Conservation (phyloP, 257 asterid genomes). For the Phtheirospermum japonicum region DNA sequence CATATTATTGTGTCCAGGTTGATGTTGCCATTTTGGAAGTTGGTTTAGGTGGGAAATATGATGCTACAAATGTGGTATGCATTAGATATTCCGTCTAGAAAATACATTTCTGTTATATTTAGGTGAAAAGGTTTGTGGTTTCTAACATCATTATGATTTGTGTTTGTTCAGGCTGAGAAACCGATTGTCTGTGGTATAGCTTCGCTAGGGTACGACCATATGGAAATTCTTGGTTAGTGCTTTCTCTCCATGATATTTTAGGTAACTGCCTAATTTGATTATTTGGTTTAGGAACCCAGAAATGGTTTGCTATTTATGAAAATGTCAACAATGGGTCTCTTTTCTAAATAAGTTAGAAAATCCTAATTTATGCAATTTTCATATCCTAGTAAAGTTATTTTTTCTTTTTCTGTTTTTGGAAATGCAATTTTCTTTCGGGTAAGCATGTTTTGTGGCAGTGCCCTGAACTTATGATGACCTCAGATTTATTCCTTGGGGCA, state of each 20-base stretch:
- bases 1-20: constrained; percentile 51
- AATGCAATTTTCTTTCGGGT: constrained; percentile 2
- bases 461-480: constrained; percentile 9
- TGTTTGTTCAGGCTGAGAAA: constrained; percentile 61
- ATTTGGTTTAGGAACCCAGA: constrained; percentile 11
- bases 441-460: constrained; percentile 16
- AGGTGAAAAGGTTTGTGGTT: constrained; percentile 5
- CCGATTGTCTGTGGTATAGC: constrained; percentile 85
- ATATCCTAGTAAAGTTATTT: constrained; percentile 9
- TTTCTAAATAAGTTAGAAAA: constrained; percentile 18
- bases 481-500: constrained; percentile 5
- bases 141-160: constrained; percentile 28
- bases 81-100: constrained; percentile 14
- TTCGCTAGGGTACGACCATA: constrained; percentile 94
- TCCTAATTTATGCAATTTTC: not conserved
- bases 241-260: constrained; percentile 38
- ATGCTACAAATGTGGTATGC: constrained; percentile 97
- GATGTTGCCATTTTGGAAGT: constrained; percentile 96
- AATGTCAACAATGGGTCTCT: constrained; percentile 17
- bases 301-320: constrained; percentile 13
- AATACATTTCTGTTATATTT: constrained; percentile 5
- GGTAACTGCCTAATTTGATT: constrained; percentile 30
- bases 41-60: constrained; percentile 94
- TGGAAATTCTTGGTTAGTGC: constrained; percentile 98
- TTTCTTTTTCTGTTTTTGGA: not conserved